Evolutionary conservation across 2,329 filamentous ascomycete species (phyloP).

Genomic region (Sporothrix euskadiensis): DNA sequence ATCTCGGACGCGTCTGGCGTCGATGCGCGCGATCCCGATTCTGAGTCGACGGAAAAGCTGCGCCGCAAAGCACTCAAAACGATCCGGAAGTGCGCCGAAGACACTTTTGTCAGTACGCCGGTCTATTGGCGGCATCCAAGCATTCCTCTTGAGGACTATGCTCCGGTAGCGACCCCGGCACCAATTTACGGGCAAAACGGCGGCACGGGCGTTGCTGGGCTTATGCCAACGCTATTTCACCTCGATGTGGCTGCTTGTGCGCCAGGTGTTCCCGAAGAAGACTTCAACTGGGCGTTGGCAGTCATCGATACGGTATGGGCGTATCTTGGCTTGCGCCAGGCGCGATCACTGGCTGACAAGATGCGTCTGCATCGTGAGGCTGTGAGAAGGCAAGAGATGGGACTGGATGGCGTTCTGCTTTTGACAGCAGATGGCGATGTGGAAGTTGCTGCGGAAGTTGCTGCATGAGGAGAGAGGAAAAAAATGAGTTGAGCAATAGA

Average conservation of each 20-base stretch:
- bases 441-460: neutral
- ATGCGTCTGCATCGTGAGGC: constrained; percentile 35
- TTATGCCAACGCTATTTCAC: constrained; percentile 53
- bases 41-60: neutral
- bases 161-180: constrained; percentile 39
- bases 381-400: constrained; percentile 22
- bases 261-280: constrained; percentile 46
- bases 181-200: constrained; percentile 36
- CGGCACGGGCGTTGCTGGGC: constrained; percentile 51
- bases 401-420: neutral
- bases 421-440: neutral
- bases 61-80: constrained; percentile 38
- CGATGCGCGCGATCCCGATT: neutral
- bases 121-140: constrained; percentile 55
- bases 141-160: constrained; percentile 37
- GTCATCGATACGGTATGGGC: constrained; percentile 52
- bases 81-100: constrained; percentile 46
- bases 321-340: constrained; percentile 55
- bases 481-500: neutral
- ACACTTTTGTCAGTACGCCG: constrained; percentile 50
- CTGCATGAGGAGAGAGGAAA: neutral
- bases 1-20: neutral
- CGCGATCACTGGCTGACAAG: constrained; percentile 46
- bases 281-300: constrained; percentile 49
- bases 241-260: constrained; percentile 51